Conservation (phyloP, 805 yeast genomes). For the Saturnispora sekii region DNA sequence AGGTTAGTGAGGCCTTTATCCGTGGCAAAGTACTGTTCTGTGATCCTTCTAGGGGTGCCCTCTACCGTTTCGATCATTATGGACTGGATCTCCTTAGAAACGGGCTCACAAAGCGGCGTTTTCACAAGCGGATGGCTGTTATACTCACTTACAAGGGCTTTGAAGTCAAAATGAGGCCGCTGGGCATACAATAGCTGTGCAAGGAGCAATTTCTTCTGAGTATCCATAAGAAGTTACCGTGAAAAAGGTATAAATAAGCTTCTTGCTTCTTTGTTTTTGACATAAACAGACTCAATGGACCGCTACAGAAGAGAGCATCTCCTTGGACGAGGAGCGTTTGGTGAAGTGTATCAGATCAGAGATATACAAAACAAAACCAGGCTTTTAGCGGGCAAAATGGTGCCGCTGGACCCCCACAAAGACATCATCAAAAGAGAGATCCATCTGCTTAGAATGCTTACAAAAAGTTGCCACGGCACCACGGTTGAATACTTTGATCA, state of each 20-base stretch:
- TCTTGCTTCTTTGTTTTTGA: not conserved
- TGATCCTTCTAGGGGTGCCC: conserved; percentile 3
- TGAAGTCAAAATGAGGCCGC: conserved; percentile 4
- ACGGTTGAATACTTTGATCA: conserved; percentile 55
- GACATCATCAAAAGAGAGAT: conserved; percentile 69
- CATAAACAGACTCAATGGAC: not conserved
- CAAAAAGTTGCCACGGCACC: conserved; percentile 21
- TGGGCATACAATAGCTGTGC: conserved; percentile 4
- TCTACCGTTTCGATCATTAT: not conserved
- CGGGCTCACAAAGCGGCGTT: not conserved
- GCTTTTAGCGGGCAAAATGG: conserved; percentile 65
- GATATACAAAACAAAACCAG: conserved; percentile 48
- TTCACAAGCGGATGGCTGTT: not conserved
- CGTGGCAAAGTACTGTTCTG: not conserved
- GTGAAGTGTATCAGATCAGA: conserved; percentile 58
- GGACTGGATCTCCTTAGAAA: not conserved
- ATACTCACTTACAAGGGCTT: not conserved
- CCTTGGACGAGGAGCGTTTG: conserved; percentile 78
- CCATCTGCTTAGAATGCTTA: conserved; percentile 46
- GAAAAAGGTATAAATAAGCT: not conserved
- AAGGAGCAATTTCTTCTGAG: not conserved
- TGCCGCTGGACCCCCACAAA: conserved; percentile 65
- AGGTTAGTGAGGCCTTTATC: not conserved
- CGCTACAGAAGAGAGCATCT: conserved; percentile 11
- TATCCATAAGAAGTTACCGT: not conserved